Conservation (phyloP, 2,329 filamentous ascomycete genomes). For the Colletotrichum sp. region DNA sequence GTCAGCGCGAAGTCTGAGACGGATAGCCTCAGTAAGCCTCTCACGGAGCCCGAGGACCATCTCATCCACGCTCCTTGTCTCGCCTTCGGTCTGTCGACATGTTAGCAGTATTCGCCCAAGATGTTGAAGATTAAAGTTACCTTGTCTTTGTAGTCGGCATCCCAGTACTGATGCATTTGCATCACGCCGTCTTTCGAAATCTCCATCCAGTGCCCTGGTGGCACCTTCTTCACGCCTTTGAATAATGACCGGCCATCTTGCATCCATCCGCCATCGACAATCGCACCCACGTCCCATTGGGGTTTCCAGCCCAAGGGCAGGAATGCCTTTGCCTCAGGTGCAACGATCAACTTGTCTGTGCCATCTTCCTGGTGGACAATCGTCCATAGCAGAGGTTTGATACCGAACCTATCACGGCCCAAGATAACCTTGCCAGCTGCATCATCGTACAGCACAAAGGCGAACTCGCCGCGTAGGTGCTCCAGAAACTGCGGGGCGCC, state of each 20-base stretch:
- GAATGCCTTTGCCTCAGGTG: slow-evolving; percentile 60
- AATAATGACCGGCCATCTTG: slow-evolving; percentile 53
- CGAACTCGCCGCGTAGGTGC: slow-evolving; percentile 58
- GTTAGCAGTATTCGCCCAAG: rapidly evolving
- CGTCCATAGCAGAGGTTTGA: slow-evolving; percentile 62
- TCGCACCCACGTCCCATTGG: slow-evolving; percentile 54
- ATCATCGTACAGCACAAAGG: slow-evolving; percentile 54
- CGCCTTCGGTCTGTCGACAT: slow-evolving; percentile 29
- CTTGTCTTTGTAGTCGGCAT: slow-evolving; percentile 57
- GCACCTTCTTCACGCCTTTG: slow-evolving; percentile 47
- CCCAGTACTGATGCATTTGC: slow-evolving; percentile 54
- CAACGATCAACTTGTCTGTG: slow-evolving; percentile 44
- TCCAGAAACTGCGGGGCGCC: slow-evolving; percentile 39
- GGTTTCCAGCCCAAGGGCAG: slow-evolving; percentile 54
- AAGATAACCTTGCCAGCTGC: slow-evolving; percentile 42
- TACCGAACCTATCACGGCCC: slow-evolving; percentile 59
- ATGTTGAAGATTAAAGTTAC: slow-evolving; percentile 22
- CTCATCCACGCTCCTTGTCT: slow-evolving; percentile 51
- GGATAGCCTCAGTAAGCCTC: slow-evolving; percentile 53
- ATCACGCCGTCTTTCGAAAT: slow-evolving; percentile 37
- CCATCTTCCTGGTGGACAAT: neutral
- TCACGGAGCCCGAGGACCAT: slow-evolving; percentile 55
- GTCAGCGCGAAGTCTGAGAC: slow-evolving; percentile 57
- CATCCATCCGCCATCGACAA: slow-evolving; percentile 49
- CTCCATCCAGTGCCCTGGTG: slow-evolving; percentile 49